Percentiles rank a stretch among this genome's conserved stretches.
Conservation (phyloP, 2,329 filamentous ascomycete species). For the Diaporthe nobilis region DNA sequence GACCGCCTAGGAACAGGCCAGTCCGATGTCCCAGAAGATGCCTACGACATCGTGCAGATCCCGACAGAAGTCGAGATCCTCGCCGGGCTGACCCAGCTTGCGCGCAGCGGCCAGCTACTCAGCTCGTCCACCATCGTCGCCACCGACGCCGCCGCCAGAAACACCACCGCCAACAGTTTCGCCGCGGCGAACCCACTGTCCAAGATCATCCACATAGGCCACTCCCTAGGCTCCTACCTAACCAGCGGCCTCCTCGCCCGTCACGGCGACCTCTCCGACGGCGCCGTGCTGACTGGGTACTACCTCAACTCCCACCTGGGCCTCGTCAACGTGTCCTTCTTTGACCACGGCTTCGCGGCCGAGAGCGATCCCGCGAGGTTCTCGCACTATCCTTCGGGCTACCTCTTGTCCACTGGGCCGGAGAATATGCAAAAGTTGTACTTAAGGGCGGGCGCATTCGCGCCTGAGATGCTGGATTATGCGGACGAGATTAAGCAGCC, state of each 20-base stretch:
- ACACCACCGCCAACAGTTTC: constrained; percentile 43
- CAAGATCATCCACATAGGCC: constrained; percentile 50
- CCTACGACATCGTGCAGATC: constrained; percentile 56
- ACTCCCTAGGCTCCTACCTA: constrained; percentile 46
- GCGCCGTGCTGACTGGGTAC: constrained; percentile 56
- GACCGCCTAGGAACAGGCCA: constrained; percentile 55
- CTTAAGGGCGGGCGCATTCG: constrained; percentile 49
- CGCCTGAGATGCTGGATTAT: constrained; percentile 50
- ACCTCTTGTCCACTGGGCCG: constrained; percentile 46
- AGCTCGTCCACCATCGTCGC: constrained; percentile 43
- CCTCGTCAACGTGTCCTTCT: constrained; percentile 42
- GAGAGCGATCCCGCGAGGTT: constrained; percentile 43
- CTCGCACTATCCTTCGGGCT: constrained; percentile 44
- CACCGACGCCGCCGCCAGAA: constrained; percentile 32
- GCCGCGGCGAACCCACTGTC: constrained; percentile 45
- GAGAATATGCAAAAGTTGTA: constrained; percentile 52
- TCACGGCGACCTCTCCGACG: constrained; percentile 53
- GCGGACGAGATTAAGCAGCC: constrained; percentile 52
- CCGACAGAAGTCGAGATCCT: constrained; percentile 57
- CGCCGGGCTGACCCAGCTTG: constrained; percentile 52
- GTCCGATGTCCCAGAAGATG: constrained; percentile 53
- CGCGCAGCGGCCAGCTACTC: constrained; percentile 52
- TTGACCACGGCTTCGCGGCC: constrained; percentile 45
- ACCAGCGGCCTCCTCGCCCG: constrained; percentile 17
- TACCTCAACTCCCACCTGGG: constrained; percentile 47